Conservation (phyloP, 345 rosid genomes). For the Gossypium arboreum region DNA sequence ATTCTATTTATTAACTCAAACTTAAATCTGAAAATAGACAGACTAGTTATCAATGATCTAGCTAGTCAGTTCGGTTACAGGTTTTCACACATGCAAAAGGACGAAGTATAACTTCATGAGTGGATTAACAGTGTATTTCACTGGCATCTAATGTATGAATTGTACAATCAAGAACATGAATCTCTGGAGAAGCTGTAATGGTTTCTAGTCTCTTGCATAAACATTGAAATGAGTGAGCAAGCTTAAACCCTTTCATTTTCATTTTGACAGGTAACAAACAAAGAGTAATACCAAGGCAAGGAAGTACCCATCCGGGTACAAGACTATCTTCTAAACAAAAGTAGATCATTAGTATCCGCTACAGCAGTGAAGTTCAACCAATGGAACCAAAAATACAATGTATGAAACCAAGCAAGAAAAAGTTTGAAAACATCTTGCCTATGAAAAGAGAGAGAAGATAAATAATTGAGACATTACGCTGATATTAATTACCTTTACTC, state of each 20-base stretch:
- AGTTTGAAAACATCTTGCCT: not conserved
- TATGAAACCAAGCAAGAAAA: not conserved
- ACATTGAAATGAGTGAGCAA: not conserved
- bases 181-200: not conserved
- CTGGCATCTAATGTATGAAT: not conserved
- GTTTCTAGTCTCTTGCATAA: constrained; percentile 2
- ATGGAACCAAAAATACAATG: not conserved
- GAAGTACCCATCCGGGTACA: not conserved
- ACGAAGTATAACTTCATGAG: not conserved
- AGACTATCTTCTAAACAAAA: not conserved
- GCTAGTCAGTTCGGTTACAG: constrained; percentile 2
- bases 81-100: not conserved
- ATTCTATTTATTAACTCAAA: constrained; percentile 7
- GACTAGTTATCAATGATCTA: not conserved
- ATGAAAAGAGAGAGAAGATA: not conserved
- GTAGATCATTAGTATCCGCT: not conserved
- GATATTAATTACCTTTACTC: not conserved
- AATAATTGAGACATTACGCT: not conserved
- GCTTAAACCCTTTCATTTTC: not conserved
- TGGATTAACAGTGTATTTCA: not conserved
- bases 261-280: not conserved
- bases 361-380: not conserved
- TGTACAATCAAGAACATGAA: not conserved
- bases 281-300: not conserved
- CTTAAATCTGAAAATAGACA: not conserved